These are phyloP conservation scores for Chlamydomonas reinhardtii DNA, from an alignment of 163 green algal genomes.

Conservation along the genomic window DNA sequence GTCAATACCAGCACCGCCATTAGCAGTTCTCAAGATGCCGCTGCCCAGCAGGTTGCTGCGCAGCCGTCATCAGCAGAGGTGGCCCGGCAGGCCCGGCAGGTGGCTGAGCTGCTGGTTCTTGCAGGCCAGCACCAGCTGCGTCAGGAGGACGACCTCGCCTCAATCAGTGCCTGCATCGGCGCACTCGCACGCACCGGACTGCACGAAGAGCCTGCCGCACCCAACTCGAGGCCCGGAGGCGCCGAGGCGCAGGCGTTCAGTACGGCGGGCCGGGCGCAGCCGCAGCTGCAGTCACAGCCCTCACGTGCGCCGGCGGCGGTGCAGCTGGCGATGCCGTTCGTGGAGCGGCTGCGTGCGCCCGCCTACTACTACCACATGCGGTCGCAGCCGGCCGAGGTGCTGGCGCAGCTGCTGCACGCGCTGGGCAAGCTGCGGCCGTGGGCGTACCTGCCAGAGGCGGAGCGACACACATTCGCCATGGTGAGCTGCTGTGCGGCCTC, in stretches of 20 bases:
- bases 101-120: not conserved
- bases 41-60: no score
- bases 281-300: not conserved
- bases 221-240: no score
- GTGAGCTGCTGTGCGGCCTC: no score
- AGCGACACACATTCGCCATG: no score
- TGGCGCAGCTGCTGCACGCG: not conserved
- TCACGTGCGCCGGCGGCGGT: not conserved
- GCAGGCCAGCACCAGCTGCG: not conserved
- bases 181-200: not conserved
- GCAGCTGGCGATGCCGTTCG: constrained; percentile 11
- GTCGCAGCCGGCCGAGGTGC: not conserved
- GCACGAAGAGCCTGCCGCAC: no score
- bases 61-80: not conserved
- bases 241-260: no score
- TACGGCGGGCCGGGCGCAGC: no score
- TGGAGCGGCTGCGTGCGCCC: not conserved
- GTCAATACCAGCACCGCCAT: no score
- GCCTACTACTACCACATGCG: constrained; percentile 18
- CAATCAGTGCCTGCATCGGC: constrained; percentile 2
- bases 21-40: no score
- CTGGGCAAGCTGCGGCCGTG: not conserved
- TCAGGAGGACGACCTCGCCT: not conserved
- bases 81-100: not conserved
- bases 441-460: not conserved